phyloP scores from a whole-genome alignment of 2,329 filamentous ascomycete species.

The Xylaria sp. region DNA sequence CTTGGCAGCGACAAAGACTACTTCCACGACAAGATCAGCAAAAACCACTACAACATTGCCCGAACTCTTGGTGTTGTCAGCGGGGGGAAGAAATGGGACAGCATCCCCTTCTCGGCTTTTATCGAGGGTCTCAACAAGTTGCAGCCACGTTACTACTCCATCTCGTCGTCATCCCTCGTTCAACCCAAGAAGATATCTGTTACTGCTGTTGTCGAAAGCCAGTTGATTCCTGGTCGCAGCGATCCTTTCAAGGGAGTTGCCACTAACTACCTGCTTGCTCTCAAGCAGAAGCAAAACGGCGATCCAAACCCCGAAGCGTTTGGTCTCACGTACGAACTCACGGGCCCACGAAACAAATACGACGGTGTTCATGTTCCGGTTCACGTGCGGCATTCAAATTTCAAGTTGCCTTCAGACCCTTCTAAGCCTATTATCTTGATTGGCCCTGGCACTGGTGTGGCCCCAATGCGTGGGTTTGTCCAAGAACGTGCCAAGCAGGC shows the following conservation, averaged over 20 bases:
- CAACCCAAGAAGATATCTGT: conserved; percentile 95
- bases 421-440: conserved; percentile 95
- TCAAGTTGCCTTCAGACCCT: conserved; percentile 96
- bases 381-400: conserved; percentile 97
- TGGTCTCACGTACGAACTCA: conserved; percentile 84
- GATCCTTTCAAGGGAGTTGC: conserved; percentile 90
- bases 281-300: conserved; percentile 96
- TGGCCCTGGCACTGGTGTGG: conserved; percentile 94
- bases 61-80: conserved; percentile 77
- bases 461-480: conserved; percentile 93
- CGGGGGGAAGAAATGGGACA: conserved; percentile 77
- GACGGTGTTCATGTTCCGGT: conserved; percentile 94
- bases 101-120: conserved; percentile 90
- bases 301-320: conserved; percentile 82
- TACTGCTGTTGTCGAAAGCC: conserved; percentile 90
- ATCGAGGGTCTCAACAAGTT: conserved; percentile 94
- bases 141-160: conserved; percentile 98
- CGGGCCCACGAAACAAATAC: conserved; percentile 93
- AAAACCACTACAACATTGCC: conserved; percentile 86
- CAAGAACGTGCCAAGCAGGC: conserved; percentile 90
- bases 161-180: conserved; percentile 93
- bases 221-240: conserved; percentile 74
- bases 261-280: conserved; percentile 92
- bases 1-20: conserved; percentile 94
- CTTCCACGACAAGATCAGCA: conserved; percentile 84